A percentile compares a stretch with the other conserved stretches of the same genome.
Evolutionary conservation across 2,329 filamentous ascomycete species (phyloP).

Genomic region (Dryadomyces quercivorus): DNA sequence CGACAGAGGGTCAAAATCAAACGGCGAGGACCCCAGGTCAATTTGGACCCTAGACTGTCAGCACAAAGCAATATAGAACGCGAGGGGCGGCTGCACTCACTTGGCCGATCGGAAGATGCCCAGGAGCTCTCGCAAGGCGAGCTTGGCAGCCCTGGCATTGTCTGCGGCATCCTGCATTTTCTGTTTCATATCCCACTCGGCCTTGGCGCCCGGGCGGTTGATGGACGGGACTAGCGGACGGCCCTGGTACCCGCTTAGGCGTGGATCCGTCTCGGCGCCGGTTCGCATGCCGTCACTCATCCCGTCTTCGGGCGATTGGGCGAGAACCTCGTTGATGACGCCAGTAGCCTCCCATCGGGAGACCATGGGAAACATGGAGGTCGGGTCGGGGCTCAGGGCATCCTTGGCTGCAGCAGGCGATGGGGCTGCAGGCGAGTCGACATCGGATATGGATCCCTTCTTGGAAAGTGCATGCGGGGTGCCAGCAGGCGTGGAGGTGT

Average conservation of each 20-base stretch:
- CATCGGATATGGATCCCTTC: slow-evolving; percentile 29
- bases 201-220: slow-evolving; percentile 24
- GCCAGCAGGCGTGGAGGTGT: slow-evolving; percentile 45
- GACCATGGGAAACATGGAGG: slow-evolving; percentile 35
- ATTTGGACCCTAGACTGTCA: slow-evolving; percentile 23
- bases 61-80: background rate
- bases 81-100: slow-evolving; percentile 33
- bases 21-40: slow-evolving; percentile 43
- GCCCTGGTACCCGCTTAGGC: background rate
- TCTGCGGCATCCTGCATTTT: slow-evolving; percentile 60
- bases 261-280: slow-evolving; percentile 7
- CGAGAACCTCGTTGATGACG: slow-evolving; percentile 62
- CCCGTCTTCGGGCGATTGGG: slow-evolving; percentile 31
- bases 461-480: slow-evolving; percentile 32
- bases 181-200: slow-evolving; percentile 51
- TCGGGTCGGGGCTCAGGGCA: slow-evolving; percentile 21
- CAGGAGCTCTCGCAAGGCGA: slow-evolving; percentile 73
- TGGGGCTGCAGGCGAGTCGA: slow-evolving; percentile 18
- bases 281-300: slow-evolving; percentile 9
- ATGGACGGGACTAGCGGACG: background rate
- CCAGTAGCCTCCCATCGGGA: slow-evolving; percentile 66
- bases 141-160: slow-evolving; percentile 69
- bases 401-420: slow-evolving; percentile 29
- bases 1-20: slow-evolving; percentile 74
- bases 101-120: slow-evolving; percentile 73